Base-by-base conservation (phyloP, 768 basidiomycete genomes). In the Podaxis sp. region DNA sequence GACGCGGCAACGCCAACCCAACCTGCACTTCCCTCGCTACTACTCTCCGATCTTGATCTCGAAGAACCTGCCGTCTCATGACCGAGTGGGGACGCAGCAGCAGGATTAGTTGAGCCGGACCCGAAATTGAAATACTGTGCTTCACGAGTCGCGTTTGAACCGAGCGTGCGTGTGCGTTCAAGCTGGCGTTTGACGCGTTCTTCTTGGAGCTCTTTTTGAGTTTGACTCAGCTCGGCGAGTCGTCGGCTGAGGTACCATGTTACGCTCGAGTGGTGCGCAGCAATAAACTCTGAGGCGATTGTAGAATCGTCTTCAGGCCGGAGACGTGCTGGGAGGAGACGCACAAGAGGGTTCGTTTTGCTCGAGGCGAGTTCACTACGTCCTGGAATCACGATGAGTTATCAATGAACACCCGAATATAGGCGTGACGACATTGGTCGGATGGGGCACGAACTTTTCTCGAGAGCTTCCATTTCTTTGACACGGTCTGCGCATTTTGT, bases 221-320 rank as follows among this genome's bases (percentile, higher is more conserved):
- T 80, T 69, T 93, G 87, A 67, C 92, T 90, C 25, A 89, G 85
- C 65, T 91, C 86, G 0, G 94, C 83, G 40, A 99, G 81, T 41
- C 90, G 85, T 55, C 90, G 82, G 70, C 84, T 90, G 60, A 99
- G 85, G 75, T 89, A 96, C 90, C 94, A 95, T 12, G 93, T 92
- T 66, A 99, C 85, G 68, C 90, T 85, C n/a, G 93, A 83, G 69
- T 93, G 93, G 73, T 99, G 97, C 3, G 94, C 93, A n/a, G 93
- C 89, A 66, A 91, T 81, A 69, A 91, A 87, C 59, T 91, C 87
- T 25, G 86, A 82, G 25, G 85, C 78, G 15, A 82, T 65, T 22
- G 80, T 75, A 29, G 82, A 77, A 60, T 76, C 77, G 71, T 87
- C 83, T 68, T 85, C 84, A 7, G 55, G 36, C 40, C 83, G 73